A percentile compares a stretch with the other conserved stretches of the same genome.
phyloP scores from a whole-genome alignment of 805 yeast species.

The Cyberlindnera lachancei region DNA sequence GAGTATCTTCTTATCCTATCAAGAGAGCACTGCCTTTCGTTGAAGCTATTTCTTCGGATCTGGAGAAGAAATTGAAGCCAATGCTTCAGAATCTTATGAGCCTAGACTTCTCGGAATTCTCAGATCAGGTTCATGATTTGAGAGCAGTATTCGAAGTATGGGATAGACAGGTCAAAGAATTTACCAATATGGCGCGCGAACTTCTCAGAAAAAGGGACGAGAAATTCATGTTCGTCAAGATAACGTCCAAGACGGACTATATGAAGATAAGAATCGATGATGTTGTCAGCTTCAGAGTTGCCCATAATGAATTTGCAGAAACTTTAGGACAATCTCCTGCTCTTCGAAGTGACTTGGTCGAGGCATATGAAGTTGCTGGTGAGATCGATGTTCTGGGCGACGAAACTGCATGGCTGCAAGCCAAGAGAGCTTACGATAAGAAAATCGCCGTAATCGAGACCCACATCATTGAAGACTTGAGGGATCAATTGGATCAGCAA shows the following conservation, averaged over 20 bases:
- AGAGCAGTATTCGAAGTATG: conserved; percentile 36
- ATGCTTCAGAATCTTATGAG: conserved; percentile 40
- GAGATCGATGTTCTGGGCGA: conserved; percentile 32
- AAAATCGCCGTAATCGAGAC: conserved; percentile 39
- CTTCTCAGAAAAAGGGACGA: conserved; percentile 66
- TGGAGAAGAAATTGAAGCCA: conserved; percentile 36
- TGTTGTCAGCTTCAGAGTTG: conserved; percentile 37
- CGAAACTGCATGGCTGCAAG: conserved; percentile 32
- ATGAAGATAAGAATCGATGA: conserved; percentile 37
- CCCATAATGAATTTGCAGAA: conserved; percentile 43
- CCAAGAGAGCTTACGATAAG: conserved; percentile 35
- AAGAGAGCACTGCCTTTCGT: conserved; percentile 55
- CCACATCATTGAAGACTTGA: conserved; percentile 33
- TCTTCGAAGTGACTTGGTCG: conserved; percentile 25
- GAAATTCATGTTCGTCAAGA: conserved; percentile 56
- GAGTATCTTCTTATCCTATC: conserved; percentile 56
- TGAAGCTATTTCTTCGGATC: conserved; percentile 55
- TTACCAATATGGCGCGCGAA: conserved; percentile 65
- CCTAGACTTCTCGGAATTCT: conserved; percentile 34
- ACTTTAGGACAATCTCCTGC: conserved; percentile 24
- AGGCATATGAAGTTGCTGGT: conserved; percentile 35
- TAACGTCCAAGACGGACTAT: conserved; percentile 36
- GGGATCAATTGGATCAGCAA: conserved; percentile 31
- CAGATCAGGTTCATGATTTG: conserved; percentile 23
- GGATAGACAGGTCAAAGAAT: conserved; percentile 57